These are phyloP conservation scores for Leishmania major DNA, from an alignment of 208 protist genomes.

Conservation along the genomic window DNA sequence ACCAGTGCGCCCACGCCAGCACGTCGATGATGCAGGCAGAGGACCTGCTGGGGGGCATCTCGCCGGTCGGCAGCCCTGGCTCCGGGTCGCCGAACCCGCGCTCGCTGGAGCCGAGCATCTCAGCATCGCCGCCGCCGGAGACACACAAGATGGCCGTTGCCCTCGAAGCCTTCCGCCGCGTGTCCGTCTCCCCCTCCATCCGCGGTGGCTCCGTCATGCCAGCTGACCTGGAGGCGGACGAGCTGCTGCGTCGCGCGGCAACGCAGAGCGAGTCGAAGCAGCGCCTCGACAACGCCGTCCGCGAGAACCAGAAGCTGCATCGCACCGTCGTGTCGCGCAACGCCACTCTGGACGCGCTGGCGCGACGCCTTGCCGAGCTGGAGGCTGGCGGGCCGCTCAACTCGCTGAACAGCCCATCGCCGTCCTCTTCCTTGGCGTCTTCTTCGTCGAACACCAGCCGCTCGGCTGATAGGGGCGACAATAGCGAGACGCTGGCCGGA, in stretches of 20 bases:
- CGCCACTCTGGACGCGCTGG: constrained; percentile 48
- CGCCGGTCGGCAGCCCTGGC: constrained; percentile 25
- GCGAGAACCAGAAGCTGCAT: constrained; percentile 44
- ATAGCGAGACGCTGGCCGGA: not conserved
- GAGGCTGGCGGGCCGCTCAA: constrained; percentile 37
- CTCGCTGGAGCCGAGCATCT: constrained; percentile 22
- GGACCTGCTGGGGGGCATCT: constrained; percentile 30
- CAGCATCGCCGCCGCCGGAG: constrained; percentile 11
- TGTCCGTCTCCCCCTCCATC: constrained; percentile 42
- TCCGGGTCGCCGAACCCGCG: constrained; percentile 35
- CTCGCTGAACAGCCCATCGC: not conserved
- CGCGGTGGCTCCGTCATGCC: constrained; percentile 33
- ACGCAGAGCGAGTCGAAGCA: constrained; percentile 36
- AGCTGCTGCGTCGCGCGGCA: constrained; percentile 31
- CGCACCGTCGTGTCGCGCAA: constrained; percentile 41
- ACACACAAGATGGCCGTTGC: constrained; percentile 9
- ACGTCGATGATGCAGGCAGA: constrained; percentile 22
- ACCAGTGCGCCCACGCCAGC: constrained; percentile 45
- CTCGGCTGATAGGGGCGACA: constrained; percentile 3
- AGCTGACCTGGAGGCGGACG: constrained; percentile 41
- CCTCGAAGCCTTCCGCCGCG: constrained; percentile 41
- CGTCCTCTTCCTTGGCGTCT: constrained; percentile 11
- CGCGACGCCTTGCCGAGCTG: constrained; percentile 50
- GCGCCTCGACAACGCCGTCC: constrained; percentile 40
- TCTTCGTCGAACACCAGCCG: constrained; percentile 20